Conservation (phyloP, 2,329 filamentous ascomycete genomes). For the Alternaria triticimaculans region DNA sequence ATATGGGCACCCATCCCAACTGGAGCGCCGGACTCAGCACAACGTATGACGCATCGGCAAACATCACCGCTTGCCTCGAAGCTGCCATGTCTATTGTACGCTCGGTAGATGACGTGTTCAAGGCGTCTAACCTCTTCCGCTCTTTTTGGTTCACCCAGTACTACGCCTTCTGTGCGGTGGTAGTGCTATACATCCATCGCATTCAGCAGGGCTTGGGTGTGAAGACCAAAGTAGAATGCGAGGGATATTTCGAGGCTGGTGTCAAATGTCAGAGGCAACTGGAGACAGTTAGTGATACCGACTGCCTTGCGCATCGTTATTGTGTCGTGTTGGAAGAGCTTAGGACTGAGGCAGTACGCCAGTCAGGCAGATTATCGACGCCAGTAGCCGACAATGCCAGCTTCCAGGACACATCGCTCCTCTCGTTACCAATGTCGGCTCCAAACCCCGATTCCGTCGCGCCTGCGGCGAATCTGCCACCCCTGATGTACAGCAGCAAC, state of each 20-base stretch:
- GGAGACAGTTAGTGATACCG: slow-evolving; percentile 37
- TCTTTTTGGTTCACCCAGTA: slow-evolving; percentile 63
- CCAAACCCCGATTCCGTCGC: not conserved
- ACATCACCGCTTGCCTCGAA: slow-evolving; percentile 55
- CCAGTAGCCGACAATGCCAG: not conserved
- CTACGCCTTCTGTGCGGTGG: slow-evolving; percentile 62
- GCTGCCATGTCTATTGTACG: slow-evolving; percentile 57
- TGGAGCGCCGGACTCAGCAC: slow-evolving; percentile 12
- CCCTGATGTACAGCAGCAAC: not conserved
- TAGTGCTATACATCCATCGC: slow-evolving; percentile 62
- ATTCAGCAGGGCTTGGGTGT: slow-evolving; percentile 57
- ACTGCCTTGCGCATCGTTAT: slow-evolving; percentile 54
- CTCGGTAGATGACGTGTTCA: slow-evolving; percentile 52
- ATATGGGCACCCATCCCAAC: slow-evolving; percentile 33
- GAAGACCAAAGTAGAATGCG: slow-evolving; percentile 56
- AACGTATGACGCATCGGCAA: slow-evolving; percentile 31
- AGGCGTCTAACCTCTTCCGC: slow-evolving; percentile 52
- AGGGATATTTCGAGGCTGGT: slow-evolving; percentile 53
- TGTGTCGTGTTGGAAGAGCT: slow-evolving; percentile 62
- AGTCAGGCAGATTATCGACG: slow-evolving; percentile 22
- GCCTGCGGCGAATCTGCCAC: slow-evolving; percentile 14
- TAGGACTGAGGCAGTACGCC: slow-evolving; percentile 50
- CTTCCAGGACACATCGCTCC: not conserved
- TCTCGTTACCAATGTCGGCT: not conserved
- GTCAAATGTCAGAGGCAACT: slow-evolving; percentile 52